Evolutionary conservation across 805 yeast genomes (phyloP), one percentile per base, ranked within the genome.

Genomic region (Candida khao-thaluensis): DNA sequence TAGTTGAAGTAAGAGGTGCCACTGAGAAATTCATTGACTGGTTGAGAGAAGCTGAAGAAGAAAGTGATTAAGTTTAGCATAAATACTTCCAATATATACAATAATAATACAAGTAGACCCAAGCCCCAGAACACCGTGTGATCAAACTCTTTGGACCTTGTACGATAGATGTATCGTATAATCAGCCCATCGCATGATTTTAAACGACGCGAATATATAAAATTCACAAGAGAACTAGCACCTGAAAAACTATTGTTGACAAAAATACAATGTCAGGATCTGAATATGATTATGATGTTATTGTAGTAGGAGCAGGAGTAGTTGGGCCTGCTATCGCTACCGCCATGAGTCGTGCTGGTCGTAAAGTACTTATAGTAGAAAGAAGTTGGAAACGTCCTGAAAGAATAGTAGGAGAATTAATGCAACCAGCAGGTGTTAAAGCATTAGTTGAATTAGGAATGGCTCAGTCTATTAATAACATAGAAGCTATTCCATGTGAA

Each of bases 241-340:
- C n/a, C n/a, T n/a, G n/a, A n/a, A n/a, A n/a, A n/a, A n/a, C n/a
- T n/a, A n/a, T n/a, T n/a, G n/a, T n/a, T n/a, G n/a, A n/a, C n/a
- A n/a, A n/a, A n/a, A n/a, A n/a, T n/a, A n/a, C n/a, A n/a, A n/a
- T n/a, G n/a, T n/a, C n/a, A n/a, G n/a, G n/a, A n/a, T n/a, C n/a
- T n/a, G 12, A 12, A 14, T 4, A 30, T 8, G 58, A 26, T 15
- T 88, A 78, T 62, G 99, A 93, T 56, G 91, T 82, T 36, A 81
- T 91, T 29, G 84, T 93, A 17, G 80, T 93, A 27, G 99, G 99
- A n/a, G 97, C 98, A n/a, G 99, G 99, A 40, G 95, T 91, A 15
- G 82, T 88, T 17, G 99, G 99, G 1, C 96, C 99, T 2, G 82
- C 91, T 40, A 72, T 91, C 14, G 97, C 97, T 30, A 84, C 89